Evolutionary conservation across 2,329 filamentous ascomycete genomes (phyloP).

Genomic region (Aspergillus hiratsukae): DNA sequence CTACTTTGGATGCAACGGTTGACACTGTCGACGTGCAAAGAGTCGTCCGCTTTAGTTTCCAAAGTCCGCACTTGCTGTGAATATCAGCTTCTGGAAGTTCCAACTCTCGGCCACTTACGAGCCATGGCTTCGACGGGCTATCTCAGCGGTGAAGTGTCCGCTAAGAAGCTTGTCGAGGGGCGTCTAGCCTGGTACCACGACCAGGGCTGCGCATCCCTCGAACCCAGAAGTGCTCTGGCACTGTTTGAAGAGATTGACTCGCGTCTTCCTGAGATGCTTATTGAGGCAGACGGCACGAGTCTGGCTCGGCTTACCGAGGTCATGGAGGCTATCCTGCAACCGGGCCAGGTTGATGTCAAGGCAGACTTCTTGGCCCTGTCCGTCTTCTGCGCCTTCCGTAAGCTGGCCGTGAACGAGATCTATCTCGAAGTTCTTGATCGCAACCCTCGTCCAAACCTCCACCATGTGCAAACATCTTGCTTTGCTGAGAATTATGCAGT

Average conservation of each 20-base stretch:
- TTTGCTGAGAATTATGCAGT: constrained; percentile 61
- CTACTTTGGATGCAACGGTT: constrained; percentile 16
- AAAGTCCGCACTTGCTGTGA: constrained; percentile 17
- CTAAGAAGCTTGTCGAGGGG: constrained; percentile 32
- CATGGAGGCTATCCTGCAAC: constrained; percentile 31
- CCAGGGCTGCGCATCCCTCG: constrained; percentile 36
- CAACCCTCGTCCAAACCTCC: constrained; percentile 58
- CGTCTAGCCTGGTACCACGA: constrained; percentile 42
- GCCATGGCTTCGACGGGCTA: constrained; percentile 36
- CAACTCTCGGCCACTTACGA: constrained; percentile 35
- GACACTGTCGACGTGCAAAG: constrained; percentile 5
- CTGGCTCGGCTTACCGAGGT: constrained; percentile 36
- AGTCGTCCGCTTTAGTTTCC: constrained; percentile 2
- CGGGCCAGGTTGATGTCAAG: constrained; percentile 39
- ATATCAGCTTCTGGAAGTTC: constrained; percentile 24
- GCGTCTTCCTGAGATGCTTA: constrained; percentile 25
- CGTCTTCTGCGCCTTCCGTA: constrained; percentile 55
- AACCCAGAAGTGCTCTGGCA: constrained; percentile 25
- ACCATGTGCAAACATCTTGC: constrained; percentile 59
- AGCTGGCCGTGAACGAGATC: constrained; percentile 57
- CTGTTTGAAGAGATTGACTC: constrained; percentile 38
- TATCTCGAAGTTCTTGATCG: constrained; percentile 60
- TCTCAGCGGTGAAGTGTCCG: constrained; percentile 35
- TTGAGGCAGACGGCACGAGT: constrained; percentile 21
- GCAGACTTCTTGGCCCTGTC: constrained; percentile 54